A percentile compares a stretch with the other conserved stretches of the same genome.
These are phyloP conservation scores for Knufia petricola DNA, from an alignment of 2,329 filamentous ascomycete genomes.

Conservation along the genomic window DNA sequence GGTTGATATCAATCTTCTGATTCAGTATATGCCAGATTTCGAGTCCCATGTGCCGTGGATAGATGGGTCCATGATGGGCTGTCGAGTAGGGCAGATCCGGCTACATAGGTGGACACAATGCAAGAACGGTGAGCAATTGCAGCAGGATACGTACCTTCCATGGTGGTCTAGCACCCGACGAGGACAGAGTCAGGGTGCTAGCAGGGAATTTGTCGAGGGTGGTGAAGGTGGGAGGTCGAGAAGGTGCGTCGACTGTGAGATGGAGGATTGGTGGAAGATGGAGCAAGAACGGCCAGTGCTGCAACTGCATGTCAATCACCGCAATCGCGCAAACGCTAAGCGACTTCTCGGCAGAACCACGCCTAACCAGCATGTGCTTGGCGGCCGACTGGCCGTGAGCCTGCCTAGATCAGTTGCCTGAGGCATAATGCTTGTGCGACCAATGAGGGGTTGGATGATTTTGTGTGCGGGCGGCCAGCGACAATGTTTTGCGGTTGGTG, in stretches of 20 bases:
- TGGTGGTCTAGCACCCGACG: slow-evolving; percentile 8
- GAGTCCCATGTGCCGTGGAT: not conserved
- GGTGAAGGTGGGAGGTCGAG: not conserved
- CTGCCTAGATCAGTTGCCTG: not conserved
- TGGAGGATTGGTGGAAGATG: slow-evolving; percentile 21
- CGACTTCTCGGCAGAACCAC: not conserved
- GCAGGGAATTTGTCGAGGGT: slow-evolving; percentile 6
- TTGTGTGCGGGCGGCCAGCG: slow-evolving; percentile 22
- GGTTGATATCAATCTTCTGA: not conserved
- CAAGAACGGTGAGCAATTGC: not conserved
- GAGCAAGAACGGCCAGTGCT: slow-evolving; percentile 28
- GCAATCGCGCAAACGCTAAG: slow-evolving; percentile 11
- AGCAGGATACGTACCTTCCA: slow-evolving; percentile 8
- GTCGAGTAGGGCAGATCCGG: not conserved
- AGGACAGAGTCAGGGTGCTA: slow-evolving; percentile 1
- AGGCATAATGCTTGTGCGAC: not conserved
- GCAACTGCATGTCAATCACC: slow-evolving; percentile 27
- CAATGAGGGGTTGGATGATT: slow-evolving; percentile 4
- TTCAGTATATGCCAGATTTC: not conserved
- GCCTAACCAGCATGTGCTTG: not conserved
- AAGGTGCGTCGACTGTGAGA: slow-evolving; percentile 5
- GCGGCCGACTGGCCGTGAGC: not conserved
- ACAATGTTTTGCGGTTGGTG: slow-evolving; percentile 19
- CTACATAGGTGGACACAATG: not conserved
- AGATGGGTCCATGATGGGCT: not conserved